Evolutionary conservation across 352 stramenopile genomes (phyloP), one percentile per base, ranked within the genome.

Genomic region (Globisporangium irregulare): DNA sequence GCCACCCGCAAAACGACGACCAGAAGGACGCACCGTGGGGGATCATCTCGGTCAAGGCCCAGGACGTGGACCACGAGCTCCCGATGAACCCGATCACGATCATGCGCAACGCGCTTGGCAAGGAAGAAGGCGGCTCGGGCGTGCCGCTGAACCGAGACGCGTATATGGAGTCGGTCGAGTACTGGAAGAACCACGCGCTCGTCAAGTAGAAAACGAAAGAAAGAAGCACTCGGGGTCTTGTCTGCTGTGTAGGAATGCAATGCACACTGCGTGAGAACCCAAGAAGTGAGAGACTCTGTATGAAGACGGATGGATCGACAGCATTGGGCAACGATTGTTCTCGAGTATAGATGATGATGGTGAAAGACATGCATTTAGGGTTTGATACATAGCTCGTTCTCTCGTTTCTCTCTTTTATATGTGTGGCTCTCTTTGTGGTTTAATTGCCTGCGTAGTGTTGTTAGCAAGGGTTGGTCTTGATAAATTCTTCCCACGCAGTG

Each of bases 21-120:
- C 81, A 86, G 34, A 75, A 69, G n/a, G 73, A 95, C 53, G 83
- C 92, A 5, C 87, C 92, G 62, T 98, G 91, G 91, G 91, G 92
- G 24, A 99, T 99, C 75, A 89, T 99, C 51, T 98, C 90, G 41
- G 97, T 99, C 69, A 99, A 99, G 80, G 91, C 97, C 38, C 97
- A 99, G 78, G 91, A 98, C 73, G 91, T 98, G 9, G 84, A 97
- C 69, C 73, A 93, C 66, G 97, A 99, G 74, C 80, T 99, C 36
- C 97, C 97, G 32, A 99, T 99, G 97, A 97, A 97, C 68, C 97
- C 97, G 6, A 99, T 99, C 76, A 99, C 97, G 14, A 92, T 98
- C 73, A 98, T 99, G 94, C 82, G 97, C 48, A 99, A 99, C 84
- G 94, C 97, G 54, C 77, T 99, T n/a, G 97, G 97, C 43, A 97